phyloP scores from a whole-genome alignment of 148 eudicot genomes.

The Mesembryanthemum crystallinum region DNA sequence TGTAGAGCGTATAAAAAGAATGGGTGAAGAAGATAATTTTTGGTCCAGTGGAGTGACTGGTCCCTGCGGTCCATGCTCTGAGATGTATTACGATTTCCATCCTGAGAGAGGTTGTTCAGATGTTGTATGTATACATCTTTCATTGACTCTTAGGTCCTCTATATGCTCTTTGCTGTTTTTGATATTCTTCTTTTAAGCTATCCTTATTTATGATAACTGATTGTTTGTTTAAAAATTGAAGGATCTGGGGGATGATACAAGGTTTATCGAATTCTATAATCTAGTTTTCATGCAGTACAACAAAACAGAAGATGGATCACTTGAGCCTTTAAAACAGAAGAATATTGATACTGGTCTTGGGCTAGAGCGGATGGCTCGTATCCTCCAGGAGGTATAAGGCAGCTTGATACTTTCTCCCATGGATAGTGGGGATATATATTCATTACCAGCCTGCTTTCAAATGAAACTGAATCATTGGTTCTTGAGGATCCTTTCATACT shows the following conservation, averaged over 20 bases:
- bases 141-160: slow-evolving; percentile 15
- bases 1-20: slow-evolving; percentile 66
- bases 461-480: neutral
- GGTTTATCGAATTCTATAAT: slow-evolving; percentile 98
- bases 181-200: neutral
- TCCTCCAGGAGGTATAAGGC: slow-evolving; percentile 75
- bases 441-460: slow-evolving; percentile 12
- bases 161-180: neutral
- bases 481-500: neutral
- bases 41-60: slow-evolving; percentile 98
- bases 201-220: neutral
- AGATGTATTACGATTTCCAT: slow-evolving; percentile 89
- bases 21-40: slow-evolving; percentile 96
- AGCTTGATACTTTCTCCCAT: slow-evolving; percentile 2
- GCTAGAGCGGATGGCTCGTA: slow-evolving; percentile 91
- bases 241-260: slow-evolving; percentile 92
- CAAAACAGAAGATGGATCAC: slow-evolving; percentile 76
- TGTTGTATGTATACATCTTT: slow-evolving; percentile 50
- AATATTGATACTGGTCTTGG: slow-evolving; percentile 98
- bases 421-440: slow-evolving; percentile 6
- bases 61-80: slow-evolving; percentile 99
- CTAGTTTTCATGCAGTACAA: slow-evolving; percentile 98
- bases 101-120: slow-evolving; percentile 83
- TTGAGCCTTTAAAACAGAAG: slow-evolving; percentile 84
- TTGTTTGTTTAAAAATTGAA: slow-evolving; percentile 27